phyloP scores from a whole-genome alignment of 129 eudicot species.

The Ambrosia trifida region DNA sequence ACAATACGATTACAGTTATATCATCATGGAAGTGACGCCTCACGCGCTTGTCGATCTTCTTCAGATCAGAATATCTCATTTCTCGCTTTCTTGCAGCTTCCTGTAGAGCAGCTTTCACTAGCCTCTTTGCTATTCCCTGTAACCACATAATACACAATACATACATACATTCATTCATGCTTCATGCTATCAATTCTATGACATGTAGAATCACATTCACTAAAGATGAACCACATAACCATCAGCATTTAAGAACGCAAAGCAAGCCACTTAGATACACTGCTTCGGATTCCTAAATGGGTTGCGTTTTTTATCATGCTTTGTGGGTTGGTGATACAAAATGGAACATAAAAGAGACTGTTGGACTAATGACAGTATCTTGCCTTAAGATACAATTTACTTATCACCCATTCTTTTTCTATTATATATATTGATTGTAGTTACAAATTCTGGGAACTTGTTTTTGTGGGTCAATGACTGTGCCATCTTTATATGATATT shows the following conservation, averaged over 20 bases:
- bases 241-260: no score
- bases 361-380: no score
- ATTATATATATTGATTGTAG: not conserved
- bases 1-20: slow-evolving; percentile 65
- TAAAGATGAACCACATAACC: no score
- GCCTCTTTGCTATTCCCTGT: slow-evolving; percentile 73
- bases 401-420: not conserved
- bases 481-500: not conserved
- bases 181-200: not conserved
- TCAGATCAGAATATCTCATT: slow-evolving; percentile 66
- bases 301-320: no score
- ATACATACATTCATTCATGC: no score
- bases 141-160: no score
- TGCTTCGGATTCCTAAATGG: no score
- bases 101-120: slow-evolving; percentile 65
- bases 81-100: slow-evolving; percentile 72
- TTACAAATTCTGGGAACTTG: not conserved
- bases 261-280: no score
- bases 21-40: slow-evolving; percentile 75
- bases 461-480: no score
- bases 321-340: no score
- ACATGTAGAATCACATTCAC: no score
- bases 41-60: slow-evolving; percentile 60
- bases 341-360: no score
- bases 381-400: not conserved